Conservation (phyloP, 2,329 filamentous ascomycete genomes). For the Fusarium domesticum region DNA sequence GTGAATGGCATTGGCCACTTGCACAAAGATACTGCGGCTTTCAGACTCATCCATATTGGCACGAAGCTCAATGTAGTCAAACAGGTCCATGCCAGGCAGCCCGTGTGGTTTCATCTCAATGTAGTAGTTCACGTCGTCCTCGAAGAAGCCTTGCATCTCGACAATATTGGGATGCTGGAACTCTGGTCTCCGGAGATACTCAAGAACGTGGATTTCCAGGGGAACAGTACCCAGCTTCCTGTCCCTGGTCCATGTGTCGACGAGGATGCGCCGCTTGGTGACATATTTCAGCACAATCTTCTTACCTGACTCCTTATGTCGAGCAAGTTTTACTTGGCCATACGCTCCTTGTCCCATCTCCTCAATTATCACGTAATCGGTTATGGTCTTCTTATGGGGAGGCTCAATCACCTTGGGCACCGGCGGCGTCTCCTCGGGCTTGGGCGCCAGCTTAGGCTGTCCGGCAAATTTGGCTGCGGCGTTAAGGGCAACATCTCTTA, state of each 20-base stretch:
- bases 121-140: slow-evolving; percentile 90
- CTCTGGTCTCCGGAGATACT: slow-evolving; percentile 79
- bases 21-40: slow-evolving; percentile 90
- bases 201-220: slow-evolving; percentile 92
- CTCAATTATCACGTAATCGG: slow-evolving; percentile 88
- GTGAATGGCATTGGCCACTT: slow-evolving; percentile 85
- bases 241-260: slow-evolving; percentile 97
- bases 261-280: slow-evolving; percentile 91
- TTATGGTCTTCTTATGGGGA: slow-evolving; percentile 73
- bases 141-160: slow-evolving; percentile 71
- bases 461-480: slow-evolving; percentile 54
- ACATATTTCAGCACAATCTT: slow-evolving; percentile 98
- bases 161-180: slow-evolving; percentile 67
- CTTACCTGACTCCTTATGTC: slow-evolving; percentile 74
- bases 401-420: slow-evolving; percentile 38
- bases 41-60: slow-evolving; percentile 96
- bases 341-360: slow-evolving; percentile 99
- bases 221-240: slow-evolving; percentile 90
- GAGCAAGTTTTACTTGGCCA: slow-evolving; percentile 91
- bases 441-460: slow-evolving; percentile 33
- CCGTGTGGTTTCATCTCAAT: slow-evolving; percentile 98
- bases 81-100: slow-evolving; percentile 94
- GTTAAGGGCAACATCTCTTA: slow-evolving; percentile 55
- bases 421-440: slow-evolving; percentile 33
- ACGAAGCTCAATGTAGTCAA: slow-evolving; percentile 96